Conservation (phyloP, 208 protist species). For the Zelonia costaricensis region DNA sequence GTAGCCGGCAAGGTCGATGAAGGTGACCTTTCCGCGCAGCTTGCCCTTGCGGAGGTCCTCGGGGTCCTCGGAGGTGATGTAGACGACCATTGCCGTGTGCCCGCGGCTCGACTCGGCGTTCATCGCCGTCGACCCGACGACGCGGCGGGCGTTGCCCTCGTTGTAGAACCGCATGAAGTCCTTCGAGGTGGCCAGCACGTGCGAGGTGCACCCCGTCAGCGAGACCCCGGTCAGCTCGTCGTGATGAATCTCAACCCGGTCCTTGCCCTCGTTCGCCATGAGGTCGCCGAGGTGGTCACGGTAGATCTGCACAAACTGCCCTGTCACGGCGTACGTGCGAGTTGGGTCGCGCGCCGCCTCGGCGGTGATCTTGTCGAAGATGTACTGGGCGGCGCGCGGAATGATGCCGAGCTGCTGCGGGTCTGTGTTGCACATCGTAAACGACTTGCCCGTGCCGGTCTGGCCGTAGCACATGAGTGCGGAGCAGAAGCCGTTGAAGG, state of each 20-base stretch:
- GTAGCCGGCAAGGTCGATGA: constrained; percentile 92
- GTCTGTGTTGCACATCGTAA: constrained; percentile 91
- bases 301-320: constrained; percentile 92
- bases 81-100: constrained; percentile 83
- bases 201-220: constrained; percentile 69
- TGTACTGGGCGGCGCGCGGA: constrained; percentile 71
- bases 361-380: constrained; percentile 63
- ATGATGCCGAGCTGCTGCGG: constrained; percentile 84
- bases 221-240: constrained; percentile 71
- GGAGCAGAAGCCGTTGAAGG: constrained; percentile 87
- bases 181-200: constrained; percentile 47
- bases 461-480: constrained; percentile 93
- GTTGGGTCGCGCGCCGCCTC: constrained; percentile 20
- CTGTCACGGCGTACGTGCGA: constrained; percentile 50
- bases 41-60: constrained; percentile 53
- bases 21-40: constrained; percentile 82
- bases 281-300: constrained; percentile 86
- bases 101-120: constrained; percentile 90
- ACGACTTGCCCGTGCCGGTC: constrained; percentile 92
- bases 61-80: constrained; percentile 57
- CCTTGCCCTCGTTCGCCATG: constrained; percentile 67
- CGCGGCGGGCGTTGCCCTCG: constrained; percentile 76
- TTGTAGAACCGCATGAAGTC: constrained; percentile 89
- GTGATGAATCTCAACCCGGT: constrained; percentile 77
- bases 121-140: constrained; percentile 89